Conservation (phyloP, 2,329 filamentous ascomycete species). For the Uncinocarpus reesii region DNA sequence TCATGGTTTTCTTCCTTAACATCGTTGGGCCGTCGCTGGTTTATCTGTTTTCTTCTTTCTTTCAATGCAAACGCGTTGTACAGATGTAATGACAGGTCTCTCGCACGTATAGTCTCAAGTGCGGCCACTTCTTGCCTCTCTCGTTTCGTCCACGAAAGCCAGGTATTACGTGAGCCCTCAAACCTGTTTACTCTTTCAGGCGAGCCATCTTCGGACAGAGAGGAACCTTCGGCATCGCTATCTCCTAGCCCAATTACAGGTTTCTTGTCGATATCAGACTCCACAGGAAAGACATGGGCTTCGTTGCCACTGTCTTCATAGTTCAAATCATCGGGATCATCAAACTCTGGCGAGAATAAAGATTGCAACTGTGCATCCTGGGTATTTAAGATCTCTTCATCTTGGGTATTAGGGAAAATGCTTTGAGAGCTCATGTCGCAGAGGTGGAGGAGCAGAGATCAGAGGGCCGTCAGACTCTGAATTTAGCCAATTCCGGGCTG, state of each 20-base stretch:
- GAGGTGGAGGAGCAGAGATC: too few species aligned
- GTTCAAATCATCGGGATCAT: conserved; percentile 10
- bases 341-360: background rate
- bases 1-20: conserved; percentile 19
- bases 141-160: conserved; percentile 80
- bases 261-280: conserved; percentile 11
- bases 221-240: conserved; percentile 9
- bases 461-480: too few species aligned
- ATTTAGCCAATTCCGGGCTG: too few species aligned
- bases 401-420: background rate
- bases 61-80: conserved; percentile 68
- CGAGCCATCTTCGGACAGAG: conserved; percentile 6
- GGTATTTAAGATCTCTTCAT: background rate
- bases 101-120: conserved; percentile 52
- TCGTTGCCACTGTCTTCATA: conserved; percentile 18
- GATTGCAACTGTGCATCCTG: background rate
- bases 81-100: conserved; percentile 64
- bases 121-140: conserved; percentile 60
- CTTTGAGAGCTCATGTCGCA: background rate
- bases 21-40: background rate
- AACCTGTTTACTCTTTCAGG: conserved; percentile 50
- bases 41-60: conserved; percentile 28
- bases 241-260: background rate
- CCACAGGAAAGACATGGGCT: background rate
- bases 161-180: conserved; percentile 56